Conservation (phyloP, 371 early-diverging fungal genomes). For the Mucor circinelloides region DNA sequence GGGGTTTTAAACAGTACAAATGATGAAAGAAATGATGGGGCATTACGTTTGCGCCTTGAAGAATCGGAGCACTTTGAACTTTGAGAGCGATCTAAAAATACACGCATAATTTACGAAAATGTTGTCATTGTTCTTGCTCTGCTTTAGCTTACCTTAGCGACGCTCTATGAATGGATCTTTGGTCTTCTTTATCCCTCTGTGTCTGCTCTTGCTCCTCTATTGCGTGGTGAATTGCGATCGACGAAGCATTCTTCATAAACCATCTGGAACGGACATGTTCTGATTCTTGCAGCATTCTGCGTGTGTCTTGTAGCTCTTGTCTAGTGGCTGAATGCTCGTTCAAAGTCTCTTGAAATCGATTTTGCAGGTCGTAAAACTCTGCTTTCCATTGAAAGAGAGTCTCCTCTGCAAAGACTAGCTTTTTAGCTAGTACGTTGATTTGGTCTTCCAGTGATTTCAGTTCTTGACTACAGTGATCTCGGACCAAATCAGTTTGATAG, state of each 20-base stretch:
- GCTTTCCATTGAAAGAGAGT: constrained; percentile 3
- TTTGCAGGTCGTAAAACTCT: constrained; percentile 1
- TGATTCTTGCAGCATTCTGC: constrained; percentile 1
- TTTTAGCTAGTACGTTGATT: background rate
- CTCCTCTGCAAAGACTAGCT: background rate
- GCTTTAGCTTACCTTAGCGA: background rate
- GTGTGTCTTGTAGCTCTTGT: background rate
- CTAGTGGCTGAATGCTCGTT: background rate
- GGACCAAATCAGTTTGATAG: background rate
- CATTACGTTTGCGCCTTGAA: background rate
- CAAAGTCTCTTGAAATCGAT: background rate
- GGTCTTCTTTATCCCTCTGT: background rate
- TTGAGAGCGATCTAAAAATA: background rate
- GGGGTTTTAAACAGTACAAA: background rate
- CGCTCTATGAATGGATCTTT: background rate
- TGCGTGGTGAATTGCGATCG: background rate
- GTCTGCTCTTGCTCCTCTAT: background rate
- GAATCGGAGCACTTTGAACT: background rate
- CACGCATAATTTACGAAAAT: background rate
- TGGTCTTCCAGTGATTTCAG: background rate
- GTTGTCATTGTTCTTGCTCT: background rate
- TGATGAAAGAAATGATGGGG: background rate
- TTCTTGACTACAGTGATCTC: background rate
- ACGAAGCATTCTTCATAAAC: background rate
- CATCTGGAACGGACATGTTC: constrained; percentile 10